Percentiles rank a stretch among this genome's conserved stretches.
Conservation (phyloP, 2,329 filamentous ascomycete species). For the Botrytis cinerea region DNA sequence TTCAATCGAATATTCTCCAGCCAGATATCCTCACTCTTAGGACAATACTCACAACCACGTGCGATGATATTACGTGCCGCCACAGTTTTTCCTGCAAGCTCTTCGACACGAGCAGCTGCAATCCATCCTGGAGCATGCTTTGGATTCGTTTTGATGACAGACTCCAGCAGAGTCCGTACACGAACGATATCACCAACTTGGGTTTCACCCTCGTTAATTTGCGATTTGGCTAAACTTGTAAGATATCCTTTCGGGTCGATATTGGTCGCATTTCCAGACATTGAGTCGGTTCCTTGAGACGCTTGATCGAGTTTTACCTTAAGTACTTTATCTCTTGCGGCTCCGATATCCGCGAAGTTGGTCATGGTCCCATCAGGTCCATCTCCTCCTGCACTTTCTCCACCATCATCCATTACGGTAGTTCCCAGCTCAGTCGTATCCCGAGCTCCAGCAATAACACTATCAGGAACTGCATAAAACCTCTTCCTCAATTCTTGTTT, state of each 20-base stretch:
- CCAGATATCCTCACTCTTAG: constrained; percentile 94
- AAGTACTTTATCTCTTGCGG: constrained; percentile 91
- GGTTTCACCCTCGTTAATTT: constrained; percentile 75
- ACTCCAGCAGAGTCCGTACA: constrained; percentile 88
- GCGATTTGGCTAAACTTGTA: constrained; percentile 82
- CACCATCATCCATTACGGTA: constrained; percentile 80
- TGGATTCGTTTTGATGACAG: constrained; percentile 95
- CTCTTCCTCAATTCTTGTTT: constrained; percentile 80
- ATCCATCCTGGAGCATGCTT: constrained; percentile 96
- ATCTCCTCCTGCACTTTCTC: constrained; percentile 47
- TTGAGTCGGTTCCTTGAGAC: constrained; percentile 69
- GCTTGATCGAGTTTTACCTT: constrained; percentile 93
- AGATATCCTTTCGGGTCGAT: constrained; percentile 97
- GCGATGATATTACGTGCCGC: constrained; percentile 86
- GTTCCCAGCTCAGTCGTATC: constrained; percentile 81
- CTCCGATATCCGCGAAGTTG: constrained; percentile 96
- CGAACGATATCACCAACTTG: constrained; percentile 94
- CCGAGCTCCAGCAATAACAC: constrained; percentile 83
- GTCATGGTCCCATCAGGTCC: constrained; percentile 82
- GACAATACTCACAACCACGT: constrained; percentile 85
- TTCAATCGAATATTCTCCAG: constrained; percentile 93
- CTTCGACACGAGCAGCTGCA: constrained; percentile 87
- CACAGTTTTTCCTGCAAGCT: constrained; percentile 87
- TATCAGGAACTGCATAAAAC: constrained; percentile 97
- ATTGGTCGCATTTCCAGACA: constrained; percentile 79